Evolutionary conservation across 2,329 filamentous ascomycete species (phyloP).

Genomic region (Claviceps sp.): DNA sequence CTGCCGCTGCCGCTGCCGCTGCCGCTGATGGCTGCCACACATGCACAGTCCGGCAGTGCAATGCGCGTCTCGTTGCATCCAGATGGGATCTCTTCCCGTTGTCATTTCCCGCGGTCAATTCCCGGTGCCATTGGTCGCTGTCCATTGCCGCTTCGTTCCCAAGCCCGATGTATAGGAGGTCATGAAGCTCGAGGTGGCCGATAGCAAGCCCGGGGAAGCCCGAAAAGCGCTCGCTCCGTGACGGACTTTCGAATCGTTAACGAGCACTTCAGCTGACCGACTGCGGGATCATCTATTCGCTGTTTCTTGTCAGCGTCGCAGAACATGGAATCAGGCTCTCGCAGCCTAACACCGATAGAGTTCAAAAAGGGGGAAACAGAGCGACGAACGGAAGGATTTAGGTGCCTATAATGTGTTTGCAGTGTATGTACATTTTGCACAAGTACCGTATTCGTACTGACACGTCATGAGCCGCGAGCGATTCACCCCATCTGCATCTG

Average conservation of each 20-base stretch:
- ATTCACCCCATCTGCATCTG: background rate
- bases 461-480: background rate
- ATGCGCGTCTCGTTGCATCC: background rate
- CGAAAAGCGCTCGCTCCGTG: background rate
- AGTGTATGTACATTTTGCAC: background rate
- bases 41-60: no score
- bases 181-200: background rate
- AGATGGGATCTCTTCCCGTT: background rate
- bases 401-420: background rate
- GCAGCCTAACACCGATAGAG: background rate
- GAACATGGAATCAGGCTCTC: no score
- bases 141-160: background rate
- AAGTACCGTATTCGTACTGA: background rate
- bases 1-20: no score
- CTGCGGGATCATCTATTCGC: background rate
- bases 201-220: background rate
- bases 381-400: background rate
- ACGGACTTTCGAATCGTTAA: background rate
- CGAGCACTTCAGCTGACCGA: background rate
- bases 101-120: background rate
- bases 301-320: background rate
- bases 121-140: background rate
- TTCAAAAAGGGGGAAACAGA: background rate
- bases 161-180: background rate
- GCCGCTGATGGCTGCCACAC: no score